Conservation (phyloP, 2,329 filamentous ascomycete species). For the Cladosporium sphaerospermum region DNA sequence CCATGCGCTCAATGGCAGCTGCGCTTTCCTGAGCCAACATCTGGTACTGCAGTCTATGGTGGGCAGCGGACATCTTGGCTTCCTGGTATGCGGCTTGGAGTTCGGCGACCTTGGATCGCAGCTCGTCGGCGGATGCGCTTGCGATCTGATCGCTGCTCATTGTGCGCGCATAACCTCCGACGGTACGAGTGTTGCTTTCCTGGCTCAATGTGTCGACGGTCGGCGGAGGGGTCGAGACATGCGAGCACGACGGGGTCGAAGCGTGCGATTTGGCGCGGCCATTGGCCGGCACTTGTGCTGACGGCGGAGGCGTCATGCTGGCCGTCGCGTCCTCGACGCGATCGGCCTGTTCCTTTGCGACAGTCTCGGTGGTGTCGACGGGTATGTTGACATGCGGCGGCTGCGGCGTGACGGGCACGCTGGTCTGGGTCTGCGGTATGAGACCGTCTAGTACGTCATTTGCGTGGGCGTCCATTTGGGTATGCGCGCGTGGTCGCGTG, state of each 20-base stretch:
- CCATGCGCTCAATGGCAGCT: constrained; percentile 78
- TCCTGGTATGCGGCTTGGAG: constrained; percentile 53
- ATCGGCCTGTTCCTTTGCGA: constrained; percentile 15
- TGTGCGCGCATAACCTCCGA: constrained; percentile 20
- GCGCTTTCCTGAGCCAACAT: constrained; percentile 77
- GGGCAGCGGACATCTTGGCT: constrained; percentile 75
- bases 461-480: neutral
- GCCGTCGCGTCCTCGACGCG: constrained; percentile 27
- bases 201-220: constrained; percentile 26
- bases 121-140: constrained; percentile 44
- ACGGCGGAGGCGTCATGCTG: constrained; percentile 55
- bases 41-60: constrained; percentile 85
- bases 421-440: constrained; percentile 12
- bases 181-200: constrained; percentile 12
- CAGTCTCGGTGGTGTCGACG: constrained; percentile 36
- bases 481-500: constrained; percentile 5
- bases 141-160: constrained; percentile 48
- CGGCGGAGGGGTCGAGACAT: constrained; percentile 45
- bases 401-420: constrained; percentile 22
- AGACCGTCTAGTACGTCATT: constrained; percentile 11
- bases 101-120: constrained; percentile 48
- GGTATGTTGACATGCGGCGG: constrained; percentile 31
- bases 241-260: constrained; percentile 46
- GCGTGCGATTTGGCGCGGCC: constrained; percentile 36
- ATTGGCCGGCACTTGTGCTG: constrained; percentile 46